Evolutionary conservation across 345 rosid genomes (phyloP).

Genomic region (Raphanus raphanistrum): DNA sequence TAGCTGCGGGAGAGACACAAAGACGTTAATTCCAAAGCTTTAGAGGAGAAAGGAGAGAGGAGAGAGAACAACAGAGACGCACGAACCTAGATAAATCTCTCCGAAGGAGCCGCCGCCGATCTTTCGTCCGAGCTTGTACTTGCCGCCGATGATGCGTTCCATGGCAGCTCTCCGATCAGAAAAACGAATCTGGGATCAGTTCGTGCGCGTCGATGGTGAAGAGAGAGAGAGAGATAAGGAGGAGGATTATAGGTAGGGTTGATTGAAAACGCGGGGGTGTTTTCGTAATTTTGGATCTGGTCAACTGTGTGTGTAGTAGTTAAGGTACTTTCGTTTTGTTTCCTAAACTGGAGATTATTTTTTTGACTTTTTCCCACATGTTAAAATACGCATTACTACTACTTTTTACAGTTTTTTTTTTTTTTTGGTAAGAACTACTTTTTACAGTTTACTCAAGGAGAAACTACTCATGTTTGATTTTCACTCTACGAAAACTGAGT

Average conservation of each 20-base stretch:
- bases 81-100: slow-evolving; percentile 81
- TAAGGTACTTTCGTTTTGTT: background rate
- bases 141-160: slow-evolving; percentile 88
- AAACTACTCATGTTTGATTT: no score
- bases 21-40: background rate
- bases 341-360: background rate
- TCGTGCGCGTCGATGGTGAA: background rate
- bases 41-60: background rate
- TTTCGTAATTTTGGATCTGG: background rate
- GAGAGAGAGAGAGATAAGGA: background rate
- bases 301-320: background rate
- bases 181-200: slow-evolving; percentile 18
- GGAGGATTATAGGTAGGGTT: background rate
- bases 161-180: slow-evolving; percentile 39
- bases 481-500: background rate
- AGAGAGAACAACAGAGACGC: background rate
- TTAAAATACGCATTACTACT: background rate
- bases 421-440: no score
- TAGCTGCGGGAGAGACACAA: slow-evolving; percentile 52
- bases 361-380: background rate
- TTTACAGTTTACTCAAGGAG: no score
- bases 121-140: slow-evolving; percentile 86
- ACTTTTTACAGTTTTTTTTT: background rate
- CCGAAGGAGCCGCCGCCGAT: slow-evolving; percentile 99
- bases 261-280: background rate